phyloP scores from a whole-genome alignment of 257 asterid species.

The Jasminum sambac region DNA sequence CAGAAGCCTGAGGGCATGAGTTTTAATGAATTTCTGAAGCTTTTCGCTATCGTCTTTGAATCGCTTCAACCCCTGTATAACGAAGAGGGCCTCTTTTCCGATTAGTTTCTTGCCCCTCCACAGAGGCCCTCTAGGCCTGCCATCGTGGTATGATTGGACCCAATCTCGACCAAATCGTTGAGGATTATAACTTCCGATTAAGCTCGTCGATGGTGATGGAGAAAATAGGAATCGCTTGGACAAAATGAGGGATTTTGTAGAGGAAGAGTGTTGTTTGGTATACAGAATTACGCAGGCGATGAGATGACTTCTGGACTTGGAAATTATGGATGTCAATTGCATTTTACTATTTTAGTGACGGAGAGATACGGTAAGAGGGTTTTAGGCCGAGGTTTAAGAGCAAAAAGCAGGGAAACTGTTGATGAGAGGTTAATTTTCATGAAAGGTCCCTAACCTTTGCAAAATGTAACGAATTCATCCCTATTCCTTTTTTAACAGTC shows the following conservation, averaged over 20 bases:
- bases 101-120: slow-evolving; percentile 94
- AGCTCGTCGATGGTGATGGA: slow-evolving; percentile 20
- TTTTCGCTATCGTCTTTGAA: slow-evolving; percentile 64
- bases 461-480: no score
- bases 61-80: slow-evolving; percentile 68
- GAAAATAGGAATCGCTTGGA: slow-evolving; percentile 10
- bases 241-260: slow-evolving; percentile 21
- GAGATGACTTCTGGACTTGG: slow-evolving; percentile 33
- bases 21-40: slow-evolving; percentile 66
- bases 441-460: no score
- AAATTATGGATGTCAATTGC: slow-evolving; percentile 33
- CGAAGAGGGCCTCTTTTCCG: slow-evolving; percentile 89
- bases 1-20: slow-evolving; percentile 77
- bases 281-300: slow-evolving; percentile 29
- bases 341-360: slow-evolving; percentile 26
- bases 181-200: slow-evolving; percentile 12
- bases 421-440: no score
- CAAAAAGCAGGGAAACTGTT: not conserved
- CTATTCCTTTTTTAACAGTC: no score
- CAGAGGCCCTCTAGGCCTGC: slow-evolving; percentile 86
- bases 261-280: slow-evolving; percentile 12
- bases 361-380: not conserved
- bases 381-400: not conserved
- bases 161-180: slow-evolving; percentile 18
- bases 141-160: slow-evolving; percentile 69